Conservation (phyloP, 805 yeast genomes). For the Candida nitratophila region DNA sequence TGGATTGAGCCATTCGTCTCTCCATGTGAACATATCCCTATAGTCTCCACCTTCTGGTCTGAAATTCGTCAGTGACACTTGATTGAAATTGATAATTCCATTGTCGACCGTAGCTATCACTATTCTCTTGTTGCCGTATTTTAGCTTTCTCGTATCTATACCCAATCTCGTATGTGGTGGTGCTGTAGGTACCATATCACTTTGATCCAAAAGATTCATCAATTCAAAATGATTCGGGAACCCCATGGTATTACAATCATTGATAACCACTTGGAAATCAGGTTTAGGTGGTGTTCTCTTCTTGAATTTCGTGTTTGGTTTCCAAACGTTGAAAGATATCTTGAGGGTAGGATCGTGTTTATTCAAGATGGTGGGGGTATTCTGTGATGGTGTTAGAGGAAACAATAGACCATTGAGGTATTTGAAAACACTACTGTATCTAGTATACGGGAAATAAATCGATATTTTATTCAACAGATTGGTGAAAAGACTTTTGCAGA, state of each 20-base stretch:
- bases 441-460: background rate
- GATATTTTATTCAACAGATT: background rate
- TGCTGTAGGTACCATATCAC: slow-evolving; percentile 13
- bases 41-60: slow-evolving; percentile 1
- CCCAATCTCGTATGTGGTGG: too few relatives aligned
- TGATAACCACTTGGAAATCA: slow-evolving; percentile 64
- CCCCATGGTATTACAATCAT: slow-evolving; percentile 32
- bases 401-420: slow-evolving; percentile 8
- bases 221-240: slow-evolving; percentile 44
- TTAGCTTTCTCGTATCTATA: background rate
- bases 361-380: background rate
- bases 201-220: slow-evolving; percentile 7
- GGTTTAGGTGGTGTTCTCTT: slow-evolving; percentile 66
- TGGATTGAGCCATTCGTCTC: slow-evolving; percentile 15
- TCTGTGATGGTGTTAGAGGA: slow-evolving; percentile 7
- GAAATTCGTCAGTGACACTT: slow-evolving; percentile 44
- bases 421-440: slow-evolving; percentile 7
- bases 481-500: too few relatives aligned
- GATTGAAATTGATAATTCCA: slow-evolving; percentile 67
- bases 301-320: slow-evolving; percentile 65
- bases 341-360: slow-evolving; percentile 10
- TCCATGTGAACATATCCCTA: slow-evolving; percentile 21
- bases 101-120: slow-evolving; percentile 67
- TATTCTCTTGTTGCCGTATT: slow-evolving; percentile 21
- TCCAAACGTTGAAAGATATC: slow-evolving; percentile 71